Base-by-base conservation (phyloP, 2,329 filamentous ascomycete species). In the Ophiocordyceps robertsii region DNA sequence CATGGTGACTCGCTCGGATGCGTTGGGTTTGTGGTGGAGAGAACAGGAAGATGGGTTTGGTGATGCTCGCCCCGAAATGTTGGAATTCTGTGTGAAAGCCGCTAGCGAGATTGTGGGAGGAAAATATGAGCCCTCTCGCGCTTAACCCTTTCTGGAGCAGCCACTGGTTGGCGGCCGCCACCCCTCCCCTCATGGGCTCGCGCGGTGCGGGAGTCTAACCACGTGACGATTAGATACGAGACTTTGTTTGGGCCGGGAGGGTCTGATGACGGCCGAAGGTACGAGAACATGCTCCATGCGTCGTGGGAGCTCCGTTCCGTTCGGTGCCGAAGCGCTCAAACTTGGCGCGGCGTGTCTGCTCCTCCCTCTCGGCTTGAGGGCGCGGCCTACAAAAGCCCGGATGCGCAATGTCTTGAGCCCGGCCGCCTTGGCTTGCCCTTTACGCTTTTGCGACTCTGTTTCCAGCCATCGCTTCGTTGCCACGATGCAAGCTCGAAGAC, bases 1-100 rank as follows among this genome's bases (percentile, higher is more conserved):
- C 82, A 86, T 86, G 57, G 67, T 79, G 72, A 76, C 59, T 61
- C 57, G 56, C 55, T 60, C 56, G 56, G 56, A 74, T 75, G 64
- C 54, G 53, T 56, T 50, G 58, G 51, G 54, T 57, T 56, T 55
- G 58, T 55, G 55, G 54, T 55, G 50, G 49, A 51, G 53, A 56
- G 53, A 54, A 56, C 58, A 56, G 56, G 55, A 60, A 56, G 54
- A 56, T 53, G 53, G 52, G 58, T 56, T 53, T 58, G 51, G 47
- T 58, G 61, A 56, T 61, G 59, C 51, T 62, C 53, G 53, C 59
- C 3, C 60, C 59, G 53, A 61, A 62, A 61, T 59, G 59, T 58
- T 60, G 49, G 57, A 63, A 58, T 63, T 62, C 58, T 62, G 60
- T 62, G 60, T 62, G 62, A 59, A 55, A 49, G 57, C 58, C 56